Evolutionary conservation across 768 basidiomycete genomes (phyloP), one percentile per base, ranked within the genome.

Genomic region (Suillus ampliporus): DNA sequence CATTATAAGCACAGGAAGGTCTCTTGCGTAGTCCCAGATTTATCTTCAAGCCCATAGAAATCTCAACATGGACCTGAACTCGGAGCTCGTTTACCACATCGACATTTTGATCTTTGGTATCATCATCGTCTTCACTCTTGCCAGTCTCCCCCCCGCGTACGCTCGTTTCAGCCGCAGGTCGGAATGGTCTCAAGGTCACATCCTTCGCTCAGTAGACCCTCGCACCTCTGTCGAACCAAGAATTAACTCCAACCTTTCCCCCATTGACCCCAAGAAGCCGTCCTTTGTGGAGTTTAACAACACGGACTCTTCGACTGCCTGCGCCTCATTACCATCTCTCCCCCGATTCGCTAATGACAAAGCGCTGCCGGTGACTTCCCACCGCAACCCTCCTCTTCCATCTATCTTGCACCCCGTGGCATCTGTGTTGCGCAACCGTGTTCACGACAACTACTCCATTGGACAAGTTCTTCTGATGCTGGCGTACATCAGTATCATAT

Each of bases 141-240:
- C 80, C 57, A 77, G 80, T 3, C 70, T 88, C 11, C 88, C 87
- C 13, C 82, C 83, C 58, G 78, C 77, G 13, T 61, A 84, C 35
- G 84, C 82, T 34, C 83, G 88, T 43, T 78, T 88, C 61, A 84
- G 84, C 64, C 78, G 77, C 38, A 67, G 75, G 47, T 77, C 79
- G 37, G 86, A 87, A 63, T 88, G 87, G 88, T 71, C 71, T 35
- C 78, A 73, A 51, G 88, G 87, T 0, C 80, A 86, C 64, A 69
- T 88, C 56, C 74, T 89, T 43, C 78, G 77, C 52, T 71, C 72
- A 37, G 64, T 67, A 28, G 61, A 48, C 40, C 60, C 63, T 34
- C 44, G 19, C 19, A 37, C 2, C n/a, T 6, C 53, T 8, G 58
- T 43, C 46, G 58, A 8, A 0, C 62, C 64, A 3, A 57, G n/a